These are phyloP conservation scores for Mortierella sp. DNA, from an alignment of 371 early-diverging fungal species.

Conservation along the genomic window DNA sequence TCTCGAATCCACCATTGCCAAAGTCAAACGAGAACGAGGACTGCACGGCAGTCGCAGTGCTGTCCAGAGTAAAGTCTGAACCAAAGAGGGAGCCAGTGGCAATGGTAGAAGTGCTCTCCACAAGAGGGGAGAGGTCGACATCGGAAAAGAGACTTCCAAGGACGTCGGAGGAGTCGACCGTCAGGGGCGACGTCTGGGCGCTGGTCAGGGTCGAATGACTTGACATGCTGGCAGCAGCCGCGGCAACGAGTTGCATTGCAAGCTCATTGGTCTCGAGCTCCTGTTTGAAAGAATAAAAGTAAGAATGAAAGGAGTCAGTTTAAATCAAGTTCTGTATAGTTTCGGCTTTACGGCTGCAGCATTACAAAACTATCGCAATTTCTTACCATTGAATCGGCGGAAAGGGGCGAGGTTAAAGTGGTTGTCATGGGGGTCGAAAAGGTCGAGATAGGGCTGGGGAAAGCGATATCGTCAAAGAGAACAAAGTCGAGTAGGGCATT, in stretches of 20 bases:
- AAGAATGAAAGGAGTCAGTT: too few species aligned
- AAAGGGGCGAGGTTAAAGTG: slow-evolving; percentile 35
- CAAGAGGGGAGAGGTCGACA: slow-evolving; percentile 46
- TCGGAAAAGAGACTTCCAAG: slow-evolving; percentile 50
- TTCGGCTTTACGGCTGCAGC: too few species aligned
- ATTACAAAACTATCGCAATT: background rate
- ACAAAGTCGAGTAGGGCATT: slow-evolving; percentile 58
- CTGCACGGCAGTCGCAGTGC: slow-evolving; percentile 18
- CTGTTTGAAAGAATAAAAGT: too few species aligned
- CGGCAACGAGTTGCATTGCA: slow-evolving; percentile 49
- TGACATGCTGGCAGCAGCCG: slow-evolving; percentile 42
- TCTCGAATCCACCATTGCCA: slow-evolving; percentile 12
- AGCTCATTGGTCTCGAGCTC: slow-evolving; percentile 38
- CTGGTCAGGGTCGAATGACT: slow-evolving; percentile 20
- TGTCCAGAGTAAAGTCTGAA: slow-evolving; percentile 25
- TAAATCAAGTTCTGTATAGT: too few species aligned
- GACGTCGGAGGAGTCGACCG: slow-evolving; percentile 26
- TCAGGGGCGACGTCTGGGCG: slow-evolving; percentile 30
- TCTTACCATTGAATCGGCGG: slow-evolving; percentile 33
- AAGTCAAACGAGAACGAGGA: slow-evolving; percentile 43
- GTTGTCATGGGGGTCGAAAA: slow-evolving; percentile 35
- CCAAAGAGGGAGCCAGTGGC: slow-evolving; percentile 4
- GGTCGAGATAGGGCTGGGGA: slow-evolving; percentile 52
- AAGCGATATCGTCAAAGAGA: slow-evolving; percentile 57
- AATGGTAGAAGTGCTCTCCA: slow-evolving; percentile 26